These are phyloP conservation scores for Lentinula novae-zelandiae DNA, from an alignment of 1,284 basidiomycete species.

Conservation along the genomic window DNA sequence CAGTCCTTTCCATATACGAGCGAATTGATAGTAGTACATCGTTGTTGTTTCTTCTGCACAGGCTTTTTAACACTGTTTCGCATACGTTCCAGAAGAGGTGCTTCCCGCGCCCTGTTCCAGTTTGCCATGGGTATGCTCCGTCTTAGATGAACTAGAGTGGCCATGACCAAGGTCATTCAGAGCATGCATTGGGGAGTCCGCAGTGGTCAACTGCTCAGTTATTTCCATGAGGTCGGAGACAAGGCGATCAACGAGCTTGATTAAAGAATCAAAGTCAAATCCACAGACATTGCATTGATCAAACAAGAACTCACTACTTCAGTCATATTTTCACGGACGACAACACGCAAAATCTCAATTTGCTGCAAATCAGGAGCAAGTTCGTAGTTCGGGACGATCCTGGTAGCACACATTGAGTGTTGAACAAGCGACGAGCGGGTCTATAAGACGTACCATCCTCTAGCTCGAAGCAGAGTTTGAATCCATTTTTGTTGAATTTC, in stretches of 20 bases:
- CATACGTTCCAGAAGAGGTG: constrained; percentile 55
- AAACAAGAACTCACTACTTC: constrained; percentile 39
- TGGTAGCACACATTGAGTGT: not conserved
- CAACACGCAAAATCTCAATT: constrained; percentile 82
- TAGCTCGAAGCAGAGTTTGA: constrained; percentile 73
- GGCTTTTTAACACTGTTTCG: constrained; percentile 42
- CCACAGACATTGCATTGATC: not conserved
- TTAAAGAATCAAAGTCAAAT: constrained; percentile 13
- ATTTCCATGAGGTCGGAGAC: constrained; percentile 63
- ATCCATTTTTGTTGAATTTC: constrained; percentile 79
- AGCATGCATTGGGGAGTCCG: constrained; percentile 46
- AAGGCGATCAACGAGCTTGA: constrained; percentile 60
- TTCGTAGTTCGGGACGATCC: constrained; percentile 87
- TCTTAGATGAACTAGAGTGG: constrained; percentile 27
- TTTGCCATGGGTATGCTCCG: constrained; percentile 31
- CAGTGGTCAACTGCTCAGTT: constrained; percentile 47
- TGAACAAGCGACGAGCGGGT: not conserved
- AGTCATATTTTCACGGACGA: constrained; percentile 75
- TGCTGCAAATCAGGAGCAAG: constrained; percentile 68
- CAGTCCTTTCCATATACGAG: too few species aligned
- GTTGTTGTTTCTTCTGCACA: too few species aligned
- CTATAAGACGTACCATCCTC: constrained; percentile 50
- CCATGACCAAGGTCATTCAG: constrained; percentile 40
- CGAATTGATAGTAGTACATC: too few species aligned
- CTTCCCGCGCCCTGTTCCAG: constrained; percentile 43